Percentiles rank a stretch among this genome's conserved stretches.
phyloP scores from a whole-genome alignment of 2,329 filamentous ascomycete genomes.

The Karstenula rhodostoma region DNA sequence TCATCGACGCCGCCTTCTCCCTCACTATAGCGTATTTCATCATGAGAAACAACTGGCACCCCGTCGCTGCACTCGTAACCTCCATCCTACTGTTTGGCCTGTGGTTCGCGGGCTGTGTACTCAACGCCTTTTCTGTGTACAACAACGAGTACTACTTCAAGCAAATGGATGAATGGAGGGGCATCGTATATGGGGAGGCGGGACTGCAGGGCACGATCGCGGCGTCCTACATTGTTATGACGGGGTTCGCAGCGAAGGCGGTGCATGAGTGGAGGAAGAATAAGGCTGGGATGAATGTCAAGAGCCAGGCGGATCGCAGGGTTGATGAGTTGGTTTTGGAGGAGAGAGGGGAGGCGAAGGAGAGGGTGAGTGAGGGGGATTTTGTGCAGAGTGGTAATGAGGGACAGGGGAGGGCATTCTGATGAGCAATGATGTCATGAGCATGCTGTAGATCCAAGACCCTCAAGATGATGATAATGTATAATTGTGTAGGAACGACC shows the following conservation, averaged over 20 bases:
- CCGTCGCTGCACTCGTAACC: constrained; percentile 13
- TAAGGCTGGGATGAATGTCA: background rate
- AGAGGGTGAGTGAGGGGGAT: background rate
- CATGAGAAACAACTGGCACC: constrained; percentile 12
- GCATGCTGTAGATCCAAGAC: background rate
- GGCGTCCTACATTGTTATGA: constrained; percentile 11
- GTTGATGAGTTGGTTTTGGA: constrained; percentile 1
- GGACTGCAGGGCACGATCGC: constrained; percentile 9
- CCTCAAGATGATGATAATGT: background rate
- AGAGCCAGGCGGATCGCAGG: background rate
- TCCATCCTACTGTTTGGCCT: constrained; percentile 4
- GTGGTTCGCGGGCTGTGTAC: background rate
- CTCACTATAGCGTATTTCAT: constrained; percentile 3
- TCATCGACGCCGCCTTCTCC: constrained; percentile 12
- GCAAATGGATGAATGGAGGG: constrained; percentile 3
- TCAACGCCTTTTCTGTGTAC: background rate
- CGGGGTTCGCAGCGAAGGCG: constrained; percentile 14
- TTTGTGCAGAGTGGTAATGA: background rate
- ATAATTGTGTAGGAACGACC: background rate
- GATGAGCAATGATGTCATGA: background rate
- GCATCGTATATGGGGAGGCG: constrained; percentile 8
- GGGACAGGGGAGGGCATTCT: background rate
- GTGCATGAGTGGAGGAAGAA: constrained; percentile 14
- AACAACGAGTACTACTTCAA: constrained; percentile 11
- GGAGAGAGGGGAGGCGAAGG: too few relatives aligned